Base-by-base conservation (phyloP, 805 yeast species). In the Monosporozyma servazzii region DNA sequence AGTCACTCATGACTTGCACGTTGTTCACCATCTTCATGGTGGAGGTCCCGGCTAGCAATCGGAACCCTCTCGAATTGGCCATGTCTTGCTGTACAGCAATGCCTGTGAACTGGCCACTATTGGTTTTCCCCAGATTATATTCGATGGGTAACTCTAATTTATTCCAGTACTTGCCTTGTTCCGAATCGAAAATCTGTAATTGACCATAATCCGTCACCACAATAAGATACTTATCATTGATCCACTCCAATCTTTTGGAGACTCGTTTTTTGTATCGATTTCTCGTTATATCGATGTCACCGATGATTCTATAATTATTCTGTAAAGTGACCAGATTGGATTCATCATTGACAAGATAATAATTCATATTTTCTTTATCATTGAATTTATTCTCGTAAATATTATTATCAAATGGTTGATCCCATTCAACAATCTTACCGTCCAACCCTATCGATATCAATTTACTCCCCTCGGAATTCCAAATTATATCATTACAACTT, bases 361-460 rank as follows among this genome's bases (percentile, higher is more conserved):
- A 42, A 42, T 49, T 49, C 52, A 45, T 45, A 2, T 33, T 21
- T 17, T 21, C 27, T n/a, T 20, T 5, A 11, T 31, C 37, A 13
- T 42, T 25, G 49, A 50, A 17, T 48, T 40, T 43, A 20, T 50
- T 44, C 8, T n/a, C 37, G 47, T 18, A 49, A 36, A n/a, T 40
- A 45, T 25, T 41, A 29, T 50, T 49, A 23, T 54, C 54, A 46
- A 58, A 61, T 2, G 66, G 65, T 2, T 25, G 27, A 2, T 56
- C 50, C 97, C 97, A 90, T 1, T 84, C 79, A 18, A 88, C 70
- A 9, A 88, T 75, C 58, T 80, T 84, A 49, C 89, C 96, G 65
- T 90, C 97, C 48, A 79, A 76, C 0, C 95, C 96, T 0, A 84
- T 71, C 1, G 88, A 79, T 18, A 82, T 69, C 33, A 91, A 61